These are phyloP conservation scores for Capsicum pubescens DNA, from an alignment of 257 asterid genomes.

Conservation along the genomic window DNA sequence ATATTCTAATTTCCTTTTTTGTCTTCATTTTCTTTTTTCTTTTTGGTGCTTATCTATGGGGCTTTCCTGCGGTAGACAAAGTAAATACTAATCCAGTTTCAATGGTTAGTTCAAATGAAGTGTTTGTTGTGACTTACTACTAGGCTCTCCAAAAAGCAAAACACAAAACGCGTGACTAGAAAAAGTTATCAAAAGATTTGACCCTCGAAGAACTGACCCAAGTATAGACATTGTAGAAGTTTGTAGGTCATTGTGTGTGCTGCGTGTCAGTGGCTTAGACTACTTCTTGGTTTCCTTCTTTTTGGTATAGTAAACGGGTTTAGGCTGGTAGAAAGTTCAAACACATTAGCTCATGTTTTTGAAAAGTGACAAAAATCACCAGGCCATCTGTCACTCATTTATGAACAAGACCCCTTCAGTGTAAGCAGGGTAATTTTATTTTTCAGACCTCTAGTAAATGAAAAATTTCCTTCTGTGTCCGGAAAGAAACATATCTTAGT, in stretches of 20 bases:
- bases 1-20: neutral
- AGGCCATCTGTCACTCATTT: neutral
- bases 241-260: neutral
- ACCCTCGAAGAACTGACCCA: neutral
- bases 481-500: neutral
- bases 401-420: neutral
- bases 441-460: neutral
- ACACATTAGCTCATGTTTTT: neutral
- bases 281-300: neutral
- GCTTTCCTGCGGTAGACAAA: neutral
- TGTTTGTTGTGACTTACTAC: neutral
- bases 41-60: neutral
- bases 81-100: neutral
- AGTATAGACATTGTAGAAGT: neutral
- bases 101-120: conserved; percentile 7
- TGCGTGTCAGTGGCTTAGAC: neutral
- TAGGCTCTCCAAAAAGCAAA: neutral
- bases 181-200: neutral
- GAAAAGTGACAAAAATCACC: neutral
- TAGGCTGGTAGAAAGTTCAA: conserved; percentile 10
- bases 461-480: neutral
- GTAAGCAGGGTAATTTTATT: neutral
- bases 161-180: neutral
- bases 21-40: neutral
- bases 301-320: neutral